phyloP scores from a whole-genome alignment of 768 basidiomycete species.

The Gymnopilus junonius region DNA sequence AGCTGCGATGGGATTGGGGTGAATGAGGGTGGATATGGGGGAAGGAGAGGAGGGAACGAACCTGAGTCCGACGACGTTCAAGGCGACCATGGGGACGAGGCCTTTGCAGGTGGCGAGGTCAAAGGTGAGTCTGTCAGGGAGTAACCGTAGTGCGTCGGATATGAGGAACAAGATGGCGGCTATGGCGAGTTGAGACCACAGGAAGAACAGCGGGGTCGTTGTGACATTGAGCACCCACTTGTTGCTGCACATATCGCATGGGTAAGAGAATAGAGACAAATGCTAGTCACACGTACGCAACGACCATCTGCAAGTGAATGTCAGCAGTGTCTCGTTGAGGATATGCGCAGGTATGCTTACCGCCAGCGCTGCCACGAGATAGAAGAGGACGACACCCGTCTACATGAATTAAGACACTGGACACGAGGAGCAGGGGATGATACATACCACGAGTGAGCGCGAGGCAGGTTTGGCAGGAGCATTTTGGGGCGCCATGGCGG shows the following conservation, averaged over 20 bases:
- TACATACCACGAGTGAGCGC: constrained; percentile 46
- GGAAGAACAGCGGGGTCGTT: constrained; percentile 82
- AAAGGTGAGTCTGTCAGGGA: constrained; percentile 70
- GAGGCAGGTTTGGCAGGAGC: constrained; percentile 37
- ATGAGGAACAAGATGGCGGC: constrained; percentile 76
- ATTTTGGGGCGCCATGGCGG: constrained; percentile 17
- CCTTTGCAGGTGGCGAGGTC: constrained; percentile 71
- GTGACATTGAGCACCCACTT: constrained; percentile 90
- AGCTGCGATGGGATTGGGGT: constrained; percentile 43
- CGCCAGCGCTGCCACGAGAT: constrained; percentile 85
- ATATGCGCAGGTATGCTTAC: constrained; percentile 56
- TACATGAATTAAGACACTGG: constrained; percentile 28
- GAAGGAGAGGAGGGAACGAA: constrained; percentile 33
- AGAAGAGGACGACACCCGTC: constrained; percentile 82
- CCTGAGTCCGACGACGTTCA: constrained; percentile 88
- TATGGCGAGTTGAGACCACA: constrained; percentile 79
- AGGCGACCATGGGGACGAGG: constrained; percentile 70
- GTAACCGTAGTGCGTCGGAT: constrained; percentile 63
- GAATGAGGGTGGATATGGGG: neutral
- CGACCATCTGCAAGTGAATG: constrained; percentile 70
- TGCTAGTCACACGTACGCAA: constrained; percentile 60
- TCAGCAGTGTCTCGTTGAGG: neutral
- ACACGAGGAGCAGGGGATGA: neutral
- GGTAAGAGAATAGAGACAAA: constrained; percentile 4
- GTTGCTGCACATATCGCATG: constrained; percentile 53